A percentile compares a stretch with the other conserved stretches of the same genome.
Conservation (phyloP, 768 basidiomycete genomes). For the Mycena sanguinolenta region DNA sequence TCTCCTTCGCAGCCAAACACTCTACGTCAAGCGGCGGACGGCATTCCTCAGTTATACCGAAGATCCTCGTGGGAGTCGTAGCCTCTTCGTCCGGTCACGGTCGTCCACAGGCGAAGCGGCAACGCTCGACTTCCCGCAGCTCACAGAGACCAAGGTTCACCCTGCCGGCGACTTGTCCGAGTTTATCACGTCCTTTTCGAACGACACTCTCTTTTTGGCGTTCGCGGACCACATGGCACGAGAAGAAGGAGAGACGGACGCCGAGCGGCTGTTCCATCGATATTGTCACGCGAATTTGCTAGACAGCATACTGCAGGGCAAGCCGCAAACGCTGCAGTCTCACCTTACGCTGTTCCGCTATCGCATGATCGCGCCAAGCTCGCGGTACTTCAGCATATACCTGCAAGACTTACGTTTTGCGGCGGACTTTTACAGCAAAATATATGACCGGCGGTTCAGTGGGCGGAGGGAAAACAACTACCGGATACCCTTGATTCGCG, state of each 20-base stretch:
- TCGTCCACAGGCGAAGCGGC: conserved; percentile 88
- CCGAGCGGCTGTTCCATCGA: conserved; percentile 73
- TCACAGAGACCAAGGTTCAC: conserved; percentile 74
- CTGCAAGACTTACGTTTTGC: conserved; percentile 83
- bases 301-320: conserved; percentile 94
- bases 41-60: conserved; percentile 95
- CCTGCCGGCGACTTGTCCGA: conserved; percentile 83
- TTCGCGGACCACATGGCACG: conserved; percentile 86
- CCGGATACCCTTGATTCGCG: conserved; percentile 77
- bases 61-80: conserved; percentile 93
- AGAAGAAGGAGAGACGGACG: conserved; percentile 67
- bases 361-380: conserved; percentile 69
- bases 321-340: conserved; percentile 81
- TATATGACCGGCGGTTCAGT: conserved; percentile 82
- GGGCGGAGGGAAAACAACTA: conserved; percentile 76
- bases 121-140: conserved; percentile 86
- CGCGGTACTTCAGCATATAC: conserved; percentile 74
- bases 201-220: conserved; percentile 82
- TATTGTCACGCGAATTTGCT: conserved; percentile 84
- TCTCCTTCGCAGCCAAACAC: conserved; percentile 81
- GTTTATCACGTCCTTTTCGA: conserved; percentile 90
- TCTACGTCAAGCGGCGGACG: conserved; percentile 93
- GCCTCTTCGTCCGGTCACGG: conserved; percentile 90
- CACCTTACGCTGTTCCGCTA: conserved; percentile 81
- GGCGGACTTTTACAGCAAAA: conserved; percentile 80